Percentiles rank a stretch among this genome's conserved stretches.
phyloP scores from a whole-genome alignment of 805 yeast species.

The Brettanomyces custersianus region DNA sequence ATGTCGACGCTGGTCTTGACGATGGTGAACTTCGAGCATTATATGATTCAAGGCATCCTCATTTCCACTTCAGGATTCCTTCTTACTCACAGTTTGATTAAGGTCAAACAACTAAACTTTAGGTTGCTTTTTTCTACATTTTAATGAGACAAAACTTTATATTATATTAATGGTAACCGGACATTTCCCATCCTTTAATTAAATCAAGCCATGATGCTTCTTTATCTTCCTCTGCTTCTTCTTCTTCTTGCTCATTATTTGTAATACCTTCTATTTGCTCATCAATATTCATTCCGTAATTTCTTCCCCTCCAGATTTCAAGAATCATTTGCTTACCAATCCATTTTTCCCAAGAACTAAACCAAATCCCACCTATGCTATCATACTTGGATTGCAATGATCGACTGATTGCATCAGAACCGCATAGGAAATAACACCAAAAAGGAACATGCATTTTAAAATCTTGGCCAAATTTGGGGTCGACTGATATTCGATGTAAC shows the following conservation, averaged over 20 bases:
- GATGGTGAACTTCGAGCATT: slow-evolving; percentile 32
- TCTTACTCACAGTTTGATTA: slow-evolving; percentile 23
- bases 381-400: slow-evolving; percentile 26
- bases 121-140: not conserved
- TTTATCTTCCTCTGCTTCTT: slow-evolving; percentile 15
- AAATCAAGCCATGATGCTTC: slow-evolving; percentile 43
- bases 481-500: slow-evolving; percentile 14
- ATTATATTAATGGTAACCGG: slow-evolving; percentile 19
- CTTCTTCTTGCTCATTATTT: not conserved
- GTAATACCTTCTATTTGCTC: not conserved
- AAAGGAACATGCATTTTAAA: slow-evolving; percentile 31
- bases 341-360: slow-evolving; percentile 37
- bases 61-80: slow-evolving; percentile 74
- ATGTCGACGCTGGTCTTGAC: slow-evolving; percentile 15
- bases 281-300: slow-evolving; percentile 7
- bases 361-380: slow-evolving; percentile 24
- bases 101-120: not conserved
- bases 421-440: slow-evolving; percentile 40
- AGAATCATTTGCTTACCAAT: slow-evolving; percentile 43
- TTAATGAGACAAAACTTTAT: not conserved
- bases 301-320: slow-evolving; percentile 41
- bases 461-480: slow-evolving; percentile 12
- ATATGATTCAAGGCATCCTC: slow-evolving; percentile 58
- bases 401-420: slow-evolving; percentile 29
- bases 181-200: slow-evolving; percentile 44